Evolutionary conservation across 2,329 filamentous ascomycete genomes (phyloP).

Genomic region (Zymoseptoria crescenta): DNA sequence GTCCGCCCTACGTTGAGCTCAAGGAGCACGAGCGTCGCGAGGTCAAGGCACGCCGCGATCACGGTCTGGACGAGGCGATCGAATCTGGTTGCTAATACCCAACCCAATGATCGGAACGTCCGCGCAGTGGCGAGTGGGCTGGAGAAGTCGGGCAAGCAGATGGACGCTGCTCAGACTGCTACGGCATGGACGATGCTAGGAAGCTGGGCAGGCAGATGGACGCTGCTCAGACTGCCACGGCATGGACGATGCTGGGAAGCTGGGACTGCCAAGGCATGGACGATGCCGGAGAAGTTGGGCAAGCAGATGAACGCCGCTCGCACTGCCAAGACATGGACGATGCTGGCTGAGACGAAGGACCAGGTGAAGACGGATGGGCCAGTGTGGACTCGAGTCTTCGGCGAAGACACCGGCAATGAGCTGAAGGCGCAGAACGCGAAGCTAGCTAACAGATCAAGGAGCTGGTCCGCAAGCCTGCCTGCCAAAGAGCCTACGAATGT

Average conservation of each 20-base stretch:
- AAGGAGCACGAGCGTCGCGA: constrained; percentile 20
- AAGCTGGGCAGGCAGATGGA: constrained; percentile 16
- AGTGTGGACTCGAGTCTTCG: constrained; percentile 10
- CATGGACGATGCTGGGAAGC: no score
- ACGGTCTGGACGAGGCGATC: not conserved
- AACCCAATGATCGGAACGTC: constrained; percentile 8
- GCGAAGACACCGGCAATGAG: constrained; percentile 10
- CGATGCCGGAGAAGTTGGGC: no score
- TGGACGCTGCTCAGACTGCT: no score
- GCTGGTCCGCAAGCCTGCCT: constrained; percentile 4
- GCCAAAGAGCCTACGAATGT: not conserved
- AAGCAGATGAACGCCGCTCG: no score
- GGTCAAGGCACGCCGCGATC: constrained; percentile 13
- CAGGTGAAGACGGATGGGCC: constrained; percentile 9
- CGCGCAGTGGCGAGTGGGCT: constrained; percentile 12
- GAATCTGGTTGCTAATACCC: no score
- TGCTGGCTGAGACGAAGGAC: constrained; percentile 11
- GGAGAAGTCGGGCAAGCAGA: constrained; percentile 5
- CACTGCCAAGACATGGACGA: no score
- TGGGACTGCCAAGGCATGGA: no score
- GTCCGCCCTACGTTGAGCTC: constrained; percentile 22
- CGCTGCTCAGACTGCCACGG: constrained; percentile 7
- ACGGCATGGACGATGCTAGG: no score
- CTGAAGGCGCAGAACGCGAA: constrained; percentile 14
- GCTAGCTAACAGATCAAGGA: constrained; percentile 9